Evolutionary conservation across 129 eudicot species (phyloP), one percentile per base, ranked within the genome.

Genomic region (Saussurea involucrata): DNA sequence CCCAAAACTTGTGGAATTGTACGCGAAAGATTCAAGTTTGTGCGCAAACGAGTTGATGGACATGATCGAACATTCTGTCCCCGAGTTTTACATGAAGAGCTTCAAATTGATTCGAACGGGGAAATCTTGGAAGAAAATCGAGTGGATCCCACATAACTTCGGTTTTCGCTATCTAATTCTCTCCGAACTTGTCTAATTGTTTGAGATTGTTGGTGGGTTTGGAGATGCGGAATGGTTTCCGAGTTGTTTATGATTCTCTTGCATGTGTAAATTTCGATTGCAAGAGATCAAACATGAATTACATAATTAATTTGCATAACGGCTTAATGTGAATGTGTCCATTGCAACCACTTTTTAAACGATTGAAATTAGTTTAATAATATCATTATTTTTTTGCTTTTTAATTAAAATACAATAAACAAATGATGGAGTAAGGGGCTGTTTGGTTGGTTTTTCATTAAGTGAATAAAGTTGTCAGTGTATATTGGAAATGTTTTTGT

Each of bases 1-100:
- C 5, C 98, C 98, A 3, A 93, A 90, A 85, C 86, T 87, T 9
- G 86, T 93, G 72, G 98, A 93, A 17, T 53, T 75, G 69, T 90
- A 85, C 73, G 79, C 83, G 33, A 93, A 88, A 77, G 97, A 90
- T 42, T 78, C 78, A 4, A 77, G 86, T 46, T 73, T 93, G 83
- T 77, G 86, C 80, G 69, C 86, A 34, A 74, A 82, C 15, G 92
- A 87, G 37, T 72, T 90, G 25, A 68, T 66, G 68, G 88, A 84
- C 34, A 74, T 88, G 83, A 76, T 93, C 4, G 87, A 87, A 81
- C 97, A 88, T 37, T 90, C 82, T 53, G 34, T 87, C 63, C 91
- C 92, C 10, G 71, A 76, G 44, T 85, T 69, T 57, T 60, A 75
- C 34, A 32, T 53, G 24, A 88, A 68, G 74, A 86, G 80, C 67